Conservation (phyloP, 352 stramenopile species). For the Pelagophyceae sp. region DNA sequence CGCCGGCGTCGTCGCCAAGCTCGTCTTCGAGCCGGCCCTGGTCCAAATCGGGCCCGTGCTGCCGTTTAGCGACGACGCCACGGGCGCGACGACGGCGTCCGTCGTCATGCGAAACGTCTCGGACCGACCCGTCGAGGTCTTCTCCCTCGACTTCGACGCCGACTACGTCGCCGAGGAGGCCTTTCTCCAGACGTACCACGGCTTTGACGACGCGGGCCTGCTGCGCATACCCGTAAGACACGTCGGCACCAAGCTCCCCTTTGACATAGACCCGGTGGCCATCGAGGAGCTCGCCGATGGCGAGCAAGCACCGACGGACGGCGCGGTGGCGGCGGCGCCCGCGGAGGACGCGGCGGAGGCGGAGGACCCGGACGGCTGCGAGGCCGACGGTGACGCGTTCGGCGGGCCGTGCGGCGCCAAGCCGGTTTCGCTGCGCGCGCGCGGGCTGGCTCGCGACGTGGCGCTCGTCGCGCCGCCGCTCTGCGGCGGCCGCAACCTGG, state of each 20-base stretch:
- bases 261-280: slow-evolving; percentile 45
- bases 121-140: slow-evolving; percentile 75
- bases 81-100: slow-evolving; percentile 33
- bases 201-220: slow-evolving; percentile 55
- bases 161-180: slow-evolving; percentile 70
- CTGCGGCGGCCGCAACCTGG: slow-evolving; percentile 8
- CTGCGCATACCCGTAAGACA: slow-evolving; percentile 59
- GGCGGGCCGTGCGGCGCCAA: background rate
- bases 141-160: slow-evolving; percentile 72
- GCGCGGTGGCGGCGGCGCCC: slow-evolving; percentile 25
- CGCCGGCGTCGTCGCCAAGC: slow-evolving; percentile 58
- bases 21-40: slow-evolving; percentile 66
- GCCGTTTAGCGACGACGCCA: slow-evolving; percentile 40
- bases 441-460: slow-evolving; percentile 28
- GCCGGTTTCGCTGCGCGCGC: slow-evolving; percentile 10
- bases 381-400: slow-evolving; percentile 19
- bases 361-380: slow-evolving; percentile 14
- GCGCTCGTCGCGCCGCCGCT: slow-evolving; percentile 29
- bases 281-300: slow-evolving; percentile 20
- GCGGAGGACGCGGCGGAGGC: slow-evolving; percentile 22
- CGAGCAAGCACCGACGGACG: slow-evolving; percentile 30
- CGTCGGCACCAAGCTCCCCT: slow-evolving; percentile 52
- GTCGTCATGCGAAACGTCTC: slow-evolving; percentile 75
- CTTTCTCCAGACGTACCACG: slow-evolving; percentile 50
- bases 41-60: slow-evolving; percentile 73